Evolutionary conservation across 2,329 filamentous ascomycete genomes (phyloP), one percentile per base, ranked within the genome.

Genomic region (Neopestalotiopsis rosae): DNA sequence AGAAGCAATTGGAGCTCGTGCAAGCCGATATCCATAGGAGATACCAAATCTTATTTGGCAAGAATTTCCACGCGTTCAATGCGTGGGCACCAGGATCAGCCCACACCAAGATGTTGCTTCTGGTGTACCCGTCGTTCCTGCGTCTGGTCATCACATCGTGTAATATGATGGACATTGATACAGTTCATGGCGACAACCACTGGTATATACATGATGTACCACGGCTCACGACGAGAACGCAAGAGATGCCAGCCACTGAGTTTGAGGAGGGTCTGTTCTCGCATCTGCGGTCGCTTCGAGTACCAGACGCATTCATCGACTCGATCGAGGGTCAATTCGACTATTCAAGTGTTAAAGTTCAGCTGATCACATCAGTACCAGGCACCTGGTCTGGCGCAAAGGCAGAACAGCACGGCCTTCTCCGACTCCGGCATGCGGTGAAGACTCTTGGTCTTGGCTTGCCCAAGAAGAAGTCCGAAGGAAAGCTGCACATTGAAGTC

Each of bases 121-220:
- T 76, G 10, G 70, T 74, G 1, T 76, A 76, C 61, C 67, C 72
- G 0, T 56, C 14, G 0, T 76, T 76, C n/a, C 66, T 76, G 5
- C 65, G 74, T 6, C 66, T 76, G 10, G 71, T 72, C 30, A 76
- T 76, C 24, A 76, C 74, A 1, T 74, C 73, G 6, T 76, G 74
- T 28, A 74, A 76, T n/a, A 74, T 76, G 72, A 75, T 74, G 73
- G 61, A 71, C n/a, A 67, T 69, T 10, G 74, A 76, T 52, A 76
- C 75, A 5, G 61, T 72, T 20, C 62, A 74, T 4, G 72, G 71
- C 12, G 74, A 76, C 57, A 76, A 76, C 56, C 73, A 76, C 17
- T 76, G 72, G 71, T 76, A 76, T 34, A 72, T 76, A n/a, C 74
- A 76, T 61, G 74, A 76, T 65, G 4, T 76, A 6, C 73, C 73